A percentile compares a stretch with the other conserved stretches of the same genome.
These are phyloP conservation scores for Thymus mandschuricus DNA, from an alignment of 257 asterid species.

Conservation along the genomic window DNA sequence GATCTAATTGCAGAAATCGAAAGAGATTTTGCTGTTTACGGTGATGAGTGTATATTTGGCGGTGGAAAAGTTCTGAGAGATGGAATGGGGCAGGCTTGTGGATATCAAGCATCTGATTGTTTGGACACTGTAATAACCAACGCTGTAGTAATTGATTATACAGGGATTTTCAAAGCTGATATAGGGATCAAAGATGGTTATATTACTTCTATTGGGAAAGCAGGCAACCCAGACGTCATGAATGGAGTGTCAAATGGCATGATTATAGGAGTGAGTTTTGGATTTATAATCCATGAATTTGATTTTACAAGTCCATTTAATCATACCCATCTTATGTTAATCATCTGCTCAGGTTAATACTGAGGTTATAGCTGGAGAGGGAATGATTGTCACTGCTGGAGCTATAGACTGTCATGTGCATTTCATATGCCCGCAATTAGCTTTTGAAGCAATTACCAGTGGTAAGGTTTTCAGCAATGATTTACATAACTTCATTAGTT, in stretches of 20 bases:
- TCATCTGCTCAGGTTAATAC: constrained; percentile 67
- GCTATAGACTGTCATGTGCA: constrained; percentile 98
- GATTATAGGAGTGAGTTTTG: constrained; percentile 79
- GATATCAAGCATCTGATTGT: constrained; percentile 54
- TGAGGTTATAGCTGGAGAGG: constrained; percentile 97
- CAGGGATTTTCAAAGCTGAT: constrained; percentile 93
- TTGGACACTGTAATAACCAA: constrained; percentile 94
- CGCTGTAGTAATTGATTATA: constrained; percentile 81
- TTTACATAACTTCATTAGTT: constrained; percentile 11
- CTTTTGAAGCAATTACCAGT: constrained; percentile 89
- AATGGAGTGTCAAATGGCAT: constrained; percentile 46
- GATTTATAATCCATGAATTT: constrained; percentile 32
- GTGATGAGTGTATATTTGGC: constrained; percentile 96
- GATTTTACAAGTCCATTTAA: neutral
- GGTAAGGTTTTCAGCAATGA: constrained; percentile 55
- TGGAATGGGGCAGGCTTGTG: constrained; percentile 95
- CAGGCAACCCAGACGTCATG: constrained; percentile 95
- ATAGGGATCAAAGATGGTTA: constrained; percentile 86
- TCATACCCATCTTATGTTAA: constrained; percentile 23
- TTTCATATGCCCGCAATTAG: constrained; percentile 95
- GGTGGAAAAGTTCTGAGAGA: constrained; percentile 96
- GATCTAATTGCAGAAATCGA: constrained; percentile 87
- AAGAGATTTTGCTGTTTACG: constrained; percentile 69
- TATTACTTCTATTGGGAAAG: constrained; percentile 72
- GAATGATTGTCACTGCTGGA: constrained; percentile 94